These are phyloP conservation scores for Fusarium temperatum DNA, from an alignment of 2,329 filamentous ascomycete species.

Conservation along the genomic window DNA sequence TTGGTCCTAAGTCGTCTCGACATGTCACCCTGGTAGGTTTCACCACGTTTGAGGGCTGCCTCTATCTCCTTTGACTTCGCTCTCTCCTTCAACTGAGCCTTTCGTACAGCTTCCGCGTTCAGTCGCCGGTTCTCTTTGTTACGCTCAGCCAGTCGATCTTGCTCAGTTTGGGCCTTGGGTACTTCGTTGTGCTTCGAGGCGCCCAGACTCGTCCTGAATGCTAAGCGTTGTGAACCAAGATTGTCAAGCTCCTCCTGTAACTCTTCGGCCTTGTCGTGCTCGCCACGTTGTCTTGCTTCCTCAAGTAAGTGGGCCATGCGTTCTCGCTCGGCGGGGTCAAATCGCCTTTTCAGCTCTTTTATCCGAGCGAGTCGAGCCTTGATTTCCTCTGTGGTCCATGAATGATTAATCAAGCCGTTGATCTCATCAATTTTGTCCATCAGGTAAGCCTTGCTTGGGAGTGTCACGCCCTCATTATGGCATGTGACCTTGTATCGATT, in stretches of 20 bases:
- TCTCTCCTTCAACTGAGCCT: constrained; percentile 86
- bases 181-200: constrained; percentile 60
- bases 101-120: constrained; percentile 90
- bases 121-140: constrained; percentile 85
- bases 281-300: constrained; percentile 70
- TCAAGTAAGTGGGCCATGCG: constrained; percentile 72
- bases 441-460: constrained; percentile 78
- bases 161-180: constrained; percentile 67
- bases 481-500: constrained; percentile 82
- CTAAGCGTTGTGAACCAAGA: constrained; percentile 74
- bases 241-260: constrained; percentile 69
- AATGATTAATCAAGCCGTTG: constrained; percentile 78
- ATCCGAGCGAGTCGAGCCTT: constrained; percentile 79
- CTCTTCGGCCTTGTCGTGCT: constrained; percentile 64
- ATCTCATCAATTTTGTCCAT: constrained; percentile 81
- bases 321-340: constrained; percentile 73
- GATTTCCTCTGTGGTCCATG: constrained; percentile 85
- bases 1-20: constrained; percentile 71
- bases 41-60: constrained; percentile 69
- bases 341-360: constrained; percentile 72
- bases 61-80: constrained; percentile 68
- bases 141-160: constrained; percentile 83
- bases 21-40: constrained; percentile 66
- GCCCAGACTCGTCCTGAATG: constrained; percentile 73
- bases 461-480: constrained; percentile 72